Conservation (phyloP, 1,284 basidiomycete species). For the Cutaneotrichosporon dermatis region DNA sequence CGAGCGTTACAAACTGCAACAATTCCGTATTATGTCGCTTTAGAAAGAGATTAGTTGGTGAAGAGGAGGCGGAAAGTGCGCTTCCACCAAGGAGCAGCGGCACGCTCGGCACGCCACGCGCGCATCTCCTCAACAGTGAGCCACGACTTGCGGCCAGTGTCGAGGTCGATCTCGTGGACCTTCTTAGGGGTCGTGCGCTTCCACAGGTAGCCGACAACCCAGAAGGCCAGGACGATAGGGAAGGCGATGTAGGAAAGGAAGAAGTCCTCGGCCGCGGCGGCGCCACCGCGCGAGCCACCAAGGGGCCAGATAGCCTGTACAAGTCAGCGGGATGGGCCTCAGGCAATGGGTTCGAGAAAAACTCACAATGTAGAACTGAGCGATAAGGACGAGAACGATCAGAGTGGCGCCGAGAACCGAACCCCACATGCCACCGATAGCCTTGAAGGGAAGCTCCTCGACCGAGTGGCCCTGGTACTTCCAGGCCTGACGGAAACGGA, state of each 20-base stretch:
- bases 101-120: conserved; percentile 29
- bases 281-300: conserved; percentile 13
- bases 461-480: conserved; percentile 42
- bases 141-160: conserved; percentile 50
- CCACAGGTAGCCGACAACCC: conserved; percentile 40
- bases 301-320: conserved; percentile 16
- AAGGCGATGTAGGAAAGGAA: conserved; percentile 51
- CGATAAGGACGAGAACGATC: conserved; percentile 40
- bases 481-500: conserved; percentile 52
- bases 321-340: no score
- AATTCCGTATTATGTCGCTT: neutral
- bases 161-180: conserved; percentile 48
- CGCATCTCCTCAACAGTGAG: conserved; percentile 48
- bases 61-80: conserved; percentile 45
- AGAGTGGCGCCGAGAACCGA: conserved; percentile 49
- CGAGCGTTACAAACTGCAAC: conserved; percentile 1
- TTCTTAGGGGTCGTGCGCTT: conserved; percentile 41
- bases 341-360: neutral
- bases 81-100: conserved; percentile 31
- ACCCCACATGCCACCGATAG: conserved; percentile 51
- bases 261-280: conserved; percentile 35
- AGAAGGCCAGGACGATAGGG: conserved; percentile 46
- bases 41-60: conserved; percentile 10
- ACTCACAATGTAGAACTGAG: conserved; percentile 44
- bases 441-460: conserved; percentile 51